phyloP scores from a whole-genome alignment of 257 asterid genomes.

The Jacaranda mimosifolia region DNA sequence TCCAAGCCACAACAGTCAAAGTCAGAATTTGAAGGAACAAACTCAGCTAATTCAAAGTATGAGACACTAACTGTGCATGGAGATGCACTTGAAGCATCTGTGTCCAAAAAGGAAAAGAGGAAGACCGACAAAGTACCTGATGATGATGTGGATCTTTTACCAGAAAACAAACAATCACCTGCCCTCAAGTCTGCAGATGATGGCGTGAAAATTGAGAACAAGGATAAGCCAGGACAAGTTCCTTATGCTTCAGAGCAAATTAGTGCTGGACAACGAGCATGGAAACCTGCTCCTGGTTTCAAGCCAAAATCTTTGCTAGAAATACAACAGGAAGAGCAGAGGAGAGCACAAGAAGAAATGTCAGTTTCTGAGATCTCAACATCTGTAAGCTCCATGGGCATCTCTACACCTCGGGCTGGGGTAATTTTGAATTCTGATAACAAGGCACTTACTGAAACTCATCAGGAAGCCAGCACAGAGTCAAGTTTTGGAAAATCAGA shows the following conservation, averaged over 20 bases:
- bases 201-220: conserved; percentile 35
- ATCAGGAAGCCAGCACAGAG: conserved; percentile 42
- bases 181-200: conserved; percentile 18
- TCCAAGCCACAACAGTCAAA: conserved; percentile 47
- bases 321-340: conserved; percentile 80
- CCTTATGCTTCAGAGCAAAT: conserved; percentile 37
- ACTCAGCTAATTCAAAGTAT: conserved; percentile 31
- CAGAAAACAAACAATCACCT: conserved; percentile 34
- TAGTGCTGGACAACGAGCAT: conserved; percentile 53
- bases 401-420: conserved; percentile 60
- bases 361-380: conserved; percentile 46
- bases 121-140: conserved; percentile 28
- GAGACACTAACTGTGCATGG: conserved; percentile 38
- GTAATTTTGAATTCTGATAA: conserved; percentile 50
- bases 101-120: conserved; percentile 37
- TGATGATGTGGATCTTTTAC: conserved; percentile 19
- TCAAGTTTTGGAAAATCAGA: conserved; percentile 42
- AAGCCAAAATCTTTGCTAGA: conserved; percentile 70
- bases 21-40: conserved; percentile 43
- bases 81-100: conserved; percentile 36
- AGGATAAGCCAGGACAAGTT: conserved; percentile 39
- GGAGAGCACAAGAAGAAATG: conserved; percentile 57
- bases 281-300: conserved; percentile 84
- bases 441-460: conserved; percentile 45
- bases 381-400: conserved; percentile 49